Conservation (phyloP, 2,329 filamentous ascomycete species). For the Colletotrichum incanum region DNA sequence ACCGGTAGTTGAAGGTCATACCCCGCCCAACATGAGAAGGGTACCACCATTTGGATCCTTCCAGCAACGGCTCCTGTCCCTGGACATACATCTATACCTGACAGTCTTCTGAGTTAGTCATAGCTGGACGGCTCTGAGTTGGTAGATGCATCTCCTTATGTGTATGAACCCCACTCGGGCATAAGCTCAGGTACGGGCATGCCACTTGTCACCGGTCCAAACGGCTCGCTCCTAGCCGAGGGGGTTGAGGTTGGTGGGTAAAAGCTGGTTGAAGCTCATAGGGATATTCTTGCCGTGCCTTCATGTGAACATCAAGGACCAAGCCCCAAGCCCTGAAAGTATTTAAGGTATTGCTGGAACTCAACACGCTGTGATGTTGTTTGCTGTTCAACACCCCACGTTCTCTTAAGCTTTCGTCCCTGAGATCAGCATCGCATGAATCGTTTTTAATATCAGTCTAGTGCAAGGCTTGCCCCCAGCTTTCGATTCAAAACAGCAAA, state of each 20-base stretch:
- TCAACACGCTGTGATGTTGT: neutral
- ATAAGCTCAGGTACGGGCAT: neutral
- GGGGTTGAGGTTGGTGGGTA: neutral
- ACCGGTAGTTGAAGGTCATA: neutral
- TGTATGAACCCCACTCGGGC: neutral
- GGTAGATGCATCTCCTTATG: neutral
- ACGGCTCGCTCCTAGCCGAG: neutral
- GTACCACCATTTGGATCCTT: neutral
- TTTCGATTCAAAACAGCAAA: neutral
- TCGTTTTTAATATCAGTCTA: neutral
- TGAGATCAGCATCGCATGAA: neutral
- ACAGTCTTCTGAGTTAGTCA: neutral
- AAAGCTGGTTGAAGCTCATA: neutral
- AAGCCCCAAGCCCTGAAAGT: neutral
- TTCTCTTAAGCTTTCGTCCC: neutral
- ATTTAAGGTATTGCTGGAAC: neutral
- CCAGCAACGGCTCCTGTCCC: neutral
- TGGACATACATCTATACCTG: neutral
- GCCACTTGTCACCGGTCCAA: neutral
- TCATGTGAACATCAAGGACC: neutral
- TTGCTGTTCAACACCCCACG: neutral
- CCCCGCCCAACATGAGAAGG: neutral
- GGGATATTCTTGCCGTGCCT: neutral
- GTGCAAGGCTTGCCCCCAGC: neutral
- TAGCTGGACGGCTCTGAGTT: neutral